These are phyloP conservation scores for Termitomyces sp. DNA, from an alignment of 1,284 basidiomycete genomes.

Conservation along the genomic window DNA sequence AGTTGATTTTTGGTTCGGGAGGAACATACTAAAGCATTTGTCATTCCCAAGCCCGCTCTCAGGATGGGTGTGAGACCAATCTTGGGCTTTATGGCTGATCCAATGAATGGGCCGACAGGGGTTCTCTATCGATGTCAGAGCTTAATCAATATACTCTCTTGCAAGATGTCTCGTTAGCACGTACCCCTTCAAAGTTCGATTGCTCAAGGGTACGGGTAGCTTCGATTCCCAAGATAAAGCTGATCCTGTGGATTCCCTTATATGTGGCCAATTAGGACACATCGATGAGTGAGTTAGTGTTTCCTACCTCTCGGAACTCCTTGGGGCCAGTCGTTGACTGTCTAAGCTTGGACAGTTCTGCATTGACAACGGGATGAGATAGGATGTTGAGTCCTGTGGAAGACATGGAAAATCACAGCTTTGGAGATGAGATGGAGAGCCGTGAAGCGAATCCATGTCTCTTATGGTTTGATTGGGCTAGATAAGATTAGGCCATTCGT, in stretches of 20 bases:
- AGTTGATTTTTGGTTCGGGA: not conserved
- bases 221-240: conserved; percentile 70
- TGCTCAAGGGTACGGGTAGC: conserved; percentile 63
- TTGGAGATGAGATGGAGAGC: not conserved
- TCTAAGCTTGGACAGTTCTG: conserved; percentile 68
- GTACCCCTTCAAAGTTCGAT: conserved; percentile 57
- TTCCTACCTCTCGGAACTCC: conserved; percentile 72
- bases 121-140: conserved; percentile 40
- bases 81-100: conserved; percentile 60
- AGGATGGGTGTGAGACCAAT: conserved; percentile 89
- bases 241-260: conserved; percentile 67
- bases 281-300: not conserved
- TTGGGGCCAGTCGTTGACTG: conserved; percentile 58
- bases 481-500: conserved; percentile 5
- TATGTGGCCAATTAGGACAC: conserved; percentile 1
- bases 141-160: not conserved
- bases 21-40: conserved; percentile 61
- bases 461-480: not conserved
- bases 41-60: conserved; percentile 92
- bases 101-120: conserved; percentile 64
- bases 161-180: conserved; percentile 18
- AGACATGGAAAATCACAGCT: conserved; percentile 21
- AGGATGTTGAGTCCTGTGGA: conserved; percentile 42
- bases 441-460: conserved; percentile 1
- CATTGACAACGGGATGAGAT: conserved; percentile 69